Evolutionary conservation across 306 rosid genomes (phyloP).

Genomic region (Prunus salicina): DNA sequence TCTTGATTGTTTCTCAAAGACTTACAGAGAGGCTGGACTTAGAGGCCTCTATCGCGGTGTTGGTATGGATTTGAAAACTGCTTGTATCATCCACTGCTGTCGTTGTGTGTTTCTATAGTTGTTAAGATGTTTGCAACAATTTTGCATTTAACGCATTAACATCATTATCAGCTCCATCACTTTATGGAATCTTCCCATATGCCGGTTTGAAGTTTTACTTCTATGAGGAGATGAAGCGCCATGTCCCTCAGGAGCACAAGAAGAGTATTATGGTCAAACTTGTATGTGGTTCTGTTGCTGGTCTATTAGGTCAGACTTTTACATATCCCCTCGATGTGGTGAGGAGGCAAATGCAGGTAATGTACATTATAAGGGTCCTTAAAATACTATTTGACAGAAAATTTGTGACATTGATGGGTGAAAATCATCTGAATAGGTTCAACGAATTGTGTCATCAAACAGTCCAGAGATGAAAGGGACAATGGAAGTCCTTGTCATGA

Average conservation of each 20-base stretch:
- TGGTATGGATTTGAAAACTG: conserved; percentile 52
- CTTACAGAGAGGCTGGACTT: conserved; percentile 69
- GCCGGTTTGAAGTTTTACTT: conserved; percentile 96
- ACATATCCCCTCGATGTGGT: conserved; percentile 97
- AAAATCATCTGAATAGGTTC: conserved; percentile 52
- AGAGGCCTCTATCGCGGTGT: conserved; percentile 94
- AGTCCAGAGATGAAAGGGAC: conserved; percentile 71
- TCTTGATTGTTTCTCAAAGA: conserved; percentile 73
- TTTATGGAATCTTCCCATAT: conserved; percentile 92
- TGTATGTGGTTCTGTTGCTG: conserved; percentile 88
- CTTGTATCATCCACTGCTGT: conserved; percentile 14
- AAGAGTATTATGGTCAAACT: conserved; percentile 72
- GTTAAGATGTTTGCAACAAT: conserved; percentile 22
- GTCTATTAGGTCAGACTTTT: conserved; percentile 89
- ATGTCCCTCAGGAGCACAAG: conserved; percentile 73
- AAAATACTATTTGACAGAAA: conserved; percentile 13
- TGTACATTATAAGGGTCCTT: conserved; percentile 10
- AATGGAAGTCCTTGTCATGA: conserved; percentile 56
- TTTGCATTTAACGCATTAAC: conserved; percentile 25
- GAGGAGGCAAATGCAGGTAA: conserved; percentile 98
- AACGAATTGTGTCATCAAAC: conserved; percentile 50
- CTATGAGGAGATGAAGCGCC: conserved; percentile 94
- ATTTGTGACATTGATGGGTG: conserved; percentile 9
- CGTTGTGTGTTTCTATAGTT: conserved; percentile 24
- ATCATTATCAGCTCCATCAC: conserved; percentile 75